Evolutionary conservation across 208 protist species (phyloP), one percentile per base, ranked within the genome.

Genomic region (Naegleria lovaniensis): DNA sequence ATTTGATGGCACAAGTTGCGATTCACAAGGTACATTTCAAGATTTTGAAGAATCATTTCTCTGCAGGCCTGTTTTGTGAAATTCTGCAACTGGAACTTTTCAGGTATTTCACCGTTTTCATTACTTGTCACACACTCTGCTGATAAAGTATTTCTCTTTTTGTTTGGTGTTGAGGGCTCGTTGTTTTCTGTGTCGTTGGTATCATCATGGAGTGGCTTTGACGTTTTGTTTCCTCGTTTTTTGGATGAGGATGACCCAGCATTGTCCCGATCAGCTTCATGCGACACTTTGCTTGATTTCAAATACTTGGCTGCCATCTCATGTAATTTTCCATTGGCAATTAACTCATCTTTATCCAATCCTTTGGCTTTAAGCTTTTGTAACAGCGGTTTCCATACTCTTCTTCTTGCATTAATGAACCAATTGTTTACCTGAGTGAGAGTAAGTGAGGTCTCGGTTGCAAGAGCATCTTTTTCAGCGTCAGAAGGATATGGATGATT

Each of bases 401-500:
- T 48, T 33, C 75, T 88, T 55, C 90, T 48, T 51, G 90, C 79
- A 41, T 91, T 91, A 19, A 91, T 91, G 48, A 91, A 91, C 90
- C 90, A 91, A 67, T 91, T 89, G 15, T 91, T 91, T 0, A 91
- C 85, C 88, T 91, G 90, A 38, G 75, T 88, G 4, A 91, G 41
- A 55, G 11, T 89, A 7, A 91, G 75, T 40, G 29, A 38, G 16
- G 83, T 91, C 11, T 38, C 87, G 3, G 5, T 15, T 36, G 67
- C 75, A 6, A 91, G 22, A 13, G 22, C 48, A 33, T 91, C 48
- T 38, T 91, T 91, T 88, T 91, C 90, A 41, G 11, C 43, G 39
- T 91, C 83, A 3, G 22, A 48, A 4, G 90, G 90, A 40, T 91
- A 91, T 5, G 90, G 90, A 88, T 88, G 52, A 33, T n/a, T 43